phyloP scores from a whole-genome alignment of 192 early-diverging fungal species.

The Coemansia sp. region DNA sequence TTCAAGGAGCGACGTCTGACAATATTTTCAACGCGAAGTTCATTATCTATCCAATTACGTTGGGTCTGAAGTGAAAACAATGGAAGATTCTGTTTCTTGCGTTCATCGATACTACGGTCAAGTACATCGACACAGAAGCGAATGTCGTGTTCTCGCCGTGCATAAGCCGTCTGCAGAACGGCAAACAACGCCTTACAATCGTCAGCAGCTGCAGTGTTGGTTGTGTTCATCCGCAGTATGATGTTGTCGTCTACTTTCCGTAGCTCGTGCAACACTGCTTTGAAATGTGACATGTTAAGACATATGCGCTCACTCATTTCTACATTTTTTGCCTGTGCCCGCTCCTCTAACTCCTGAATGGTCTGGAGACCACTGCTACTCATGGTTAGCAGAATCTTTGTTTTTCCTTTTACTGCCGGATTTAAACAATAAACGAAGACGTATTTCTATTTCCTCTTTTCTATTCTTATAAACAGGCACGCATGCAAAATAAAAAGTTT shows the following conservation, averaged over 20 bases:
- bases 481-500: background rate
- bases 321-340: slow-evolving; percentile 18
- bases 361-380: slow-evolving; percentile 18
- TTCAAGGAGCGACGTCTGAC: slow-evolving; percentile 65
- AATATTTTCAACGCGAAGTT: slow-evolving; percentile 69
- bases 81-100: background rate
- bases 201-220: slow-evolving; percentile 62
- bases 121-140: slow-evolving; percentile 65
- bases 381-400: background rate
- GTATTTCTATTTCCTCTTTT: background rate
- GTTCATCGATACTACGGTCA: slow-evolving; percentile 23
- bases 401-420: background rate
- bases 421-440: background rate
- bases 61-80: slow-evolving; percentile 43
- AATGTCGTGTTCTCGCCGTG: slow-evolving; percentile 65
- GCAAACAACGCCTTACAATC: slow-evolving; percentile 67
- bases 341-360: slow-evolving; percentile 31
- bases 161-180: slow-evolving; percentile 64
- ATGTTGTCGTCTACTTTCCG: slow-evolving; percentile 81
- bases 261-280: slow-evolving; percentile 67
- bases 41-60: slow-evolving; percentile 67
- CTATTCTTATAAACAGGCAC: background rate
- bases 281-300: slow-evolving; percentile 56
- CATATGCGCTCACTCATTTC: slow-evolving; percentile 56
- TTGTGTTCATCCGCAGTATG: slow-evolving; percentile 70